phyloP scores from a whole-genome alignment of 208 protist species.

The Strigomonas oncopelti region DNA sequence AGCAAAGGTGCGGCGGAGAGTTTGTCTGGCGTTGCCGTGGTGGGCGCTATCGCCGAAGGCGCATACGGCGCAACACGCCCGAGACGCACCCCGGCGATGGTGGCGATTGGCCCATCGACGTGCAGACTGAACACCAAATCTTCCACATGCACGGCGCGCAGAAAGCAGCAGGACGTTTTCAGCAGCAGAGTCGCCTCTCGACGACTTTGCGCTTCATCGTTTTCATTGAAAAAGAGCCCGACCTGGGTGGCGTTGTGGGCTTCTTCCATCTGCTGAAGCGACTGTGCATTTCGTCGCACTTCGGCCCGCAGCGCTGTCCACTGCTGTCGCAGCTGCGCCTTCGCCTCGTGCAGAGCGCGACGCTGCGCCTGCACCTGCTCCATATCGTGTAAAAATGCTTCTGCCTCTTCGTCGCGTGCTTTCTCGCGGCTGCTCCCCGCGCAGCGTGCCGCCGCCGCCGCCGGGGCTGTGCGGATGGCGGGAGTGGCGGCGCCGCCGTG shows the following conservation, averaged over 20 bases:
- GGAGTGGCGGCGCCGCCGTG: too few relatives aligned
- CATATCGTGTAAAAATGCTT: slow-evolving; percentile 7
- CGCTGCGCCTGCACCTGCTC: slow-evolving; percentile 18
- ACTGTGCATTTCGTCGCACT: background rate
- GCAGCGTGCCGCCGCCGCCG: too few relatives aligned
- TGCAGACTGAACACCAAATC: slow-evolving; percentile 48
- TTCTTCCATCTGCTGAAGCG: slow-evolving; percentile 13
- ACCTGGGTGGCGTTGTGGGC: background rate
- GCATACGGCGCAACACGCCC: slow-evolving; percentile 31
- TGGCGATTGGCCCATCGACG: slow-evolving; percentile 43
- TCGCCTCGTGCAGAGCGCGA: background rate
- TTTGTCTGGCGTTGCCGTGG: too few relatives aligned
- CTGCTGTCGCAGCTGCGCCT: background rate
- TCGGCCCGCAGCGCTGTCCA: slow-evolving; percentile 4
- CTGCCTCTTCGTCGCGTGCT: background rate
- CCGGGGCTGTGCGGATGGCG: too few relatives aligned
- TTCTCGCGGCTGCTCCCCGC: too few relatives aligned
- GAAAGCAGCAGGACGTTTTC: slow-evolving; percentile 17
- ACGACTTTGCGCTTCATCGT: background rate
- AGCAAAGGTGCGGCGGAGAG: too few relatives aligned
- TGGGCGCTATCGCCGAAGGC: background rate
- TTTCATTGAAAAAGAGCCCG: background rate
- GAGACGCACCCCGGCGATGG: slow-evolving; percentile 62
- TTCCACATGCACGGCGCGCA: slow-evolving; percentile 27
- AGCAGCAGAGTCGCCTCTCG: background rate